A percentile compares a stretch with the other conserved stretches of the same genome.
Conservation (phyloP, 768 basidiomycete species). For the Podaxis sp. region DNA sequence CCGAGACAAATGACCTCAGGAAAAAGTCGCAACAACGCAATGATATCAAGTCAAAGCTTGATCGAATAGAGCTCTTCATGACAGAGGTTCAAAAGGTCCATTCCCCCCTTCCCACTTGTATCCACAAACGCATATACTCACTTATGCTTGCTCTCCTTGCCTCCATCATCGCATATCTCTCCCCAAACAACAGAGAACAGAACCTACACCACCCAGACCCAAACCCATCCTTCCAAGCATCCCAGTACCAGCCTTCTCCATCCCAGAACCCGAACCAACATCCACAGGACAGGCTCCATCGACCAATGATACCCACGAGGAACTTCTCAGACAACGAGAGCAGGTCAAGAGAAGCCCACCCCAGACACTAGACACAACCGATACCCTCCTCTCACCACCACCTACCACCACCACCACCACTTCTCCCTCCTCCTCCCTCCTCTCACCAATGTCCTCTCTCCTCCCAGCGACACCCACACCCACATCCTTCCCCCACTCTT, state of each 20-base stretch:
- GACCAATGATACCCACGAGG: slow-evolving; percentile 10
- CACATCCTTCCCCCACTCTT: slow-evolving; percentile 11
- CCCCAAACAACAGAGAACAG: slow-evolving; percentile 29
- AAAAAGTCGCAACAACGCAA: slow-evolving; percentile 39
- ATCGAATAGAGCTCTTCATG: slow-evolving; percentile 50
- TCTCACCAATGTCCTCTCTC: slow-evolving; percentile 4
- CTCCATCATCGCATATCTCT: not conserved
- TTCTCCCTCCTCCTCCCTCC: not conserved
- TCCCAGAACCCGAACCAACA: not conserved
- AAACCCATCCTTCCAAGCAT: slow-evolving; percentile 50
- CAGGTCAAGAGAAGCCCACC: slow-evolving; percentile 3
- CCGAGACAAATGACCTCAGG: slow-evolving; percentile 22
- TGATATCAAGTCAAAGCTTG: slow-evolving; percentile 47
- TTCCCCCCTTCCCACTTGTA: not conserved
- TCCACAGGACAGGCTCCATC: slow-evolving; percentile 13
- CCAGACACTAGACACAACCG: not conserved
- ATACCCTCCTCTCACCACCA: slow-evolving; percentile 11
- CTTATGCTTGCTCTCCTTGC: not conserved
- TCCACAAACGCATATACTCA: not conserved
- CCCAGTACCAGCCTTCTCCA: slow-evolving; percentile 32
- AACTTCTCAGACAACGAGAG: slow-evolving; percentile 2
- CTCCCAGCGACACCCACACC: slow-evolving; percentile 9
- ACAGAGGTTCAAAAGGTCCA: slow-evolving; percentile 51
- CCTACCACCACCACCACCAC: not conserved
- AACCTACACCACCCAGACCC: slow-evolving; percentile 35